Percentiles rank a stretch among this genome's conserved stretches.
phyloP scores from a whole-genome alignment of 2,329 filamentous ascomycete species.

The Pseudocercospora eumusae region DNA sequence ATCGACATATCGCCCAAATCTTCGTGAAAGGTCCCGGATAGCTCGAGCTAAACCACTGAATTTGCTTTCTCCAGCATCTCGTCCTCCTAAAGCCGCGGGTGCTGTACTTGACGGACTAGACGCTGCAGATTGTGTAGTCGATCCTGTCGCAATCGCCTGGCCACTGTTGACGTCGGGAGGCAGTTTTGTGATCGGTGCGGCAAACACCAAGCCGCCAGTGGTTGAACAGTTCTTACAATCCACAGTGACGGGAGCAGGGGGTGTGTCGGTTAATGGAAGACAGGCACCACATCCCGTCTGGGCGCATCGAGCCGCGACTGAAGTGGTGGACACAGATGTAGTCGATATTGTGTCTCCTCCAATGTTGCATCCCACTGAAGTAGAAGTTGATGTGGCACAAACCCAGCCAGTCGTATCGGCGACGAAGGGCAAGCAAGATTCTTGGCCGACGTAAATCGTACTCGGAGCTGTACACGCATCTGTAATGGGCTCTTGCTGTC shows the following conservation, averaged over 20 bases:
- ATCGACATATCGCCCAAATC: background rate
- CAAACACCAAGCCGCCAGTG: conserved; percentile 3
- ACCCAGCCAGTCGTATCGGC: background rate
- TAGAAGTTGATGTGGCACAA: conserved; percentile 10
- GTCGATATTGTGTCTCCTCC: conserved; percentile 9
- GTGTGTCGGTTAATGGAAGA: conserved; percentile 2
- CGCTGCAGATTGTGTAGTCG: background rate
- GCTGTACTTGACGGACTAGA: background rate
- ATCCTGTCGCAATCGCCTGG: background rate
- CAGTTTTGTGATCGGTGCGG: conserved; percentile 1
- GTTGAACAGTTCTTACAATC: conserved; percentile 12
- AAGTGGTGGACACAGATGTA: background rate
- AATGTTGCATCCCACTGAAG: conserved; percentile 12
- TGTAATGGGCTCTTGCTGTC: conserved; percentile 7
- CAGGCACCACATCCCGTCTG: conserved; percentile 10
- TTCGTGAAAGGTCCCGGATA: background rate
- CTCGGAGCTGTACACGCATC: conserved; percentile 9
- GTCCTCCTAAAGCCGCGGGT: background rate
- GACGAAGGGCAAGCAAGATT: conserved; percentile 10
- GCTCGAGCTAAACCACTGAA: background rate
- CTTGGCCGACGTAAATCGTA: conserved; percentile 5
- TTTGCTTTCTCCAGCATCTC: background rate
- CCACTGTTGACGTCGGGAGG: conserved; percentile 1
- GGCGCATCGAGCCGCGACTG: conserved; percentile 13
- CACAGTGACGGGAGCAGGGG: background rate